phyloP scores from a whole-genome alignment of 139 green algal species.

The Mesotaenium endlicherianum region DNA sequence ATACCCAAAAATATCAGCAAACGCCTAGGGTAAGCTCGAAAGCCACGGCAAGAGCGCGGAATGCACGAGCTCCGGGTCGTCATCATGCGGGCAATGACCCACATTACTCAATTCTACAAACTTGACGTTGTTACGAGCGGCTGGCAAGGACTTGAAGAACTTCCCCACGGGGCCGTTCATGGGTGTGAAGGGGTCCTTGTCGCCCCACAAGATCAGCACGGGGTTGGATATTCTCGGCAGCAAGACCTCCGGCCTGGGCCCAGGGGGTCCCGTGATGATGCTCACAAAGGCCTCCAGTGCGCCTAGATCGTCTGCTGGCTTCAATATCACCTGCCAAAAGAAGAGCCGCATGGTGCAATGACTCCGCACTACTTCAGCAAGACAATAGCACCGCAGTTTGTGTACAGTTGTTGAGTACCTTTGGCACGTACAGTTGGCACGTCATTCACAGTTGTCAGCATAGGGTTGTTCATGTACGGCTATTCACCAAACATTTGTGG shows the following conservation, averaged over 20 bases:
- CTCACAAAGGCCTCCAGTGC: conserved; percentile 84
- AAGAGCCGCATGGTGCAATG: no score
- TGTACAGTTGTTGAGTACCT: no score
- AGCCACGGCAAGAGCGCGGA: conserved; percentile 48
- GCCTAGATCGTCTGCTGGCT: conserved; percentile 61
- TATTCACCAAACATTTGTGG: no score
- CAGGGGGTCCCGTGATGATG: conserved; percentile 82
- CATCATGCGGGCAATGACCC: conserved; percentile 73
- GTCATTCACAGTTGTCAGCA: no score
- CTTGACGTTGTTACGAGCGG: conserved; percentile 8
- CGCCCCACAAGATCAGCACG: conserved; percentile 86
- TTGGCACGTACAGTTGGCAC: no score
- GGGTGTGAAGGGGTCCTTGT: conserved; percentile 81
- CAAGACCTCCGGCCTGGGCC: conserved; percentile 77
- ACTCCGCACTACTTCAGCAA: no score
- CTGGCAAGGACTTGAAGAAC: conserved; percentile 68
- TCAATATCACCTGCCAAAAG: conserved; percentile 40
- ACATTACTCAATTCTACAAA: conserved; percentile 54
- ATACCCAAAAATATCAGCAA: no score
- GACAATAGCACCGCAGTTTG: no score
- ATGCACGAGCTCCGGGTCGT: conserved; percentile 47
- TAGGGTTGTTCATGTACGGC: no score
- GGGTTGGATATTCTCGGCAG: conserved; percentile 61
- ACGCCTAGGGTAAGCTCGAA: no score
- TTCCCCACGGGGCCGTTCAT: conserved; percentile 79